Evolutionary conservation across 305 asterid species (phyloP), one percentile per base, ranked within the genome.

Genomic region (Rubia tinctorum): DNA sequence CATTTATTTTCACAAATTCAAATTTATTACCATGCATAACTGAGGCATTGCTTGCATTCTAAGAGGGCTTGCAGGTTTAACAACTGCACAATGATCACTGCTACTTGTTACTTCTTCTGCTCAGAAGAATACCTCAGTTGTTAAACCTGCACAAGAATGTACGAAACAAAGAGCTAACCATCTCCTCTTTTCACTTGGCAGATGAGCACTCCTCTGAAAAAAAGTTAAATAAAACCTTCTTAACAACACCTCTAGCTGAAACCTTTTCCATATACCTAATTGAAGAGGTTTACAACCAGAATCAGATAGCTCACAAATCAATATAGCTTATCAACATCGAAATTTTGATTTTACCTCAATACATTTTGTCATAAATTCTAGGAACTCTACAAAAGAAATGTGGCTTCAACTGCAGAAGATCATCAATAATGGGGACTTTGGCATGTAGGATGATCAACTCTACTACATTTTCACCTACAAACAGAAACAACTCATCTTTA

Each of bases 331-430:
- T 8, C 17, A 10, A 14, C 8, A 62, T 14, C 58, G 6, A 23
- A 75, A 66, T 27, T 27, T 27, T 2, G 2, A 27, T 27, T 27
- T 20, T 80, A 93, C 98, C 96, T 61, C 97, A 76, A 82, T 86
- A 89, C 79, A 91, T 88, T 42, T 94, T 81, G 70, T 94, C 97
- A 79, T 76, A 94, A 73, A 94, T 94, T 87, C 98, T 78, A 39
- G 98, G 97, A 75, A 94, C 98, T 72, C 97, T 97, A 78, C 92
- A 91, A 66, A 94, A 94, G 56, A 91, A 75, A 4, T 97, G 90
- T 6, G 98, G 98, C 85, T 87, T 94, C 44, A 94, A 80, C 66
- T 81, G 81, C 27, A 91, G n/a, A 80, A 94, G 97, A 89, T 94
- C 98, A 82, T 90, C 97, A 51, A 94, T 77, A 86, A 94, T 80